phyloP scores from a whole-genome alignment of 2,329 filamentous ascomycete genomes.

The Scytalidium lignicola region DNA sequence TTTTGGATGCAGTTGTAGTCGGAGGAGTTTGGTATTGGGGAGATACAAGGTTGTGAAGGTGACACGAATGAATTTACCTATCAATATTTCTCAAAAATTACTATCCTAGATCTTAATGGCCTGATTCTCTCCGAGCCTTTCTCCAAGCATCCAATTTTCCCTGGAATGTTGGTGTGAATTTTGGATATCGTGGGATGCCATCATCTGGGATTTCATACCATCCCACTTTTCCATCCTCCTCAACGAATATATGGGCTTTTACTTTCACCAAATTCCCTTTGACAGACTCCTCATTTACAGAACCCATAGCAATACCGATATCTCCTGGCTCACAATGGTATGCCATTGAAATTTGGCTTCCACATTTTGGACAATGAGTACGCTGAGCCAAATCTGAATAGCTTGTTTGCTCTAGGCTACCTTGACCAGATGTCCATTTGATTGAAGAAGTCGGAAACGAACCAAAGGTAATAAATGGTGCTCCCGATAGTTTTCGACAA shows the following conservation, averaged over 20 bases:
- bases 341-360: constrained; percentile 39
- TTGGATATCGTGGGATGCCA: constrained; percentile 24
- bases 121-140: constrained; percentile 6
- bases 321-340: constrained; percentile 29
- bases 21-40: no score
- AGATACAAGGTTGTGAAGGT: no score
- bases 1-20: no score
- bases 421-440: constrained; percentile 27
- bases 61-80: no score
- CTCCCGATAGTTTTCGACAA: constrained; percentile 43
- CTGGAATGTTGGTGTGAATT: constrained; percentile 18
- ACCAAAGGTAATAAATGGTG: constrained; percentile 38
- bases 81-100: no score
- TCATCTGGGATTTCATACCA: constrained; percentile 35
- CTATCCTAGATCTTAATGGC: no score
- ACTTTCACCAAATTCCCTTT: constrained; percentile 26
- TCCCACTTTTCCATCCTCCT: constrained; percentile 29
- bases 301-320: constrained; percentile 33
- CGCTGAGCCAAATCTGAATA: constrained; percentile 37
- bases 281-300: constrained; percentile 35
- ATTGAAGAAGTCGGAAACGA: constrained; percentile 30
- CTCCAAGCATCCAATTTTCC: constrained; percentile 21
- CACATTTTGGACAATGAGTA: constrained; percentile 40
- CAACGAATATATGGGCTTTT: constrained; percentile 38
- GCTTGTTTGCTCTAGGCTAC: constrained; percentile 26